Base-by-base conservation (phyloP, 2,329 filamentous ascomycete species). In the Colletotrichum endophyticum region DNA sequence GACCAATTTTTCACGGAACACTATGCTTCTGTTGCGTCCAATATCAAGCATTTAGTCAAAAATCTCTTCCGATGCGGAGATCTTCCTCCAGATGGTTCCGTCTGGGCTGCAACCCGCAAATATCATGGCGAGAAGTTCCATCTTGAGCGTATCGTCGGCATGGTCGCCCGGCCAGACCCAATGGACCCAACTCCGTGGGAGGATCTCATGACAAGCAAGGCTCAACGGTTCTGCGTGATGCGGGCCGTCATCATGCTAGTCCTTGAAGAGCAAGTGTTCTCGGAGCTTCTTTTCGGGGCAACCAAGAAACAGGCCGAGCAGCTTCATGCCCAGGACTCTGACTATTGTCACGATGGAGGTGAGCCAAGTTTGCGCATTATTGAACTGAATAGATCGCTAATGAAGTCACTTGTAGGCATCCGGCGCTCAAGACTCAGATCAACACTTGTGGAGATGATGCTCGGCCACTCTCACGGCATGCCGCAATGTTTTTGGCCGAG, bases 221-320 rank as follows among this genome's bases (percentile, higher is more conserved):
- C 66, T 1, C 80, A 83, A 66, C 80, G 82, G 16, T 71, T 66
- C 34, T 78, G 73, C 11, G 78, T 85, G 1, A 70, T 85, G 49
- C 66, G 78, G 25, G 83, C 80, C 5, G 79, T 83, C n/a, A 77
- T 85, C 30, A 79, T 82, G 77, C 81, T 76, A 76, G 72, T 82
- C 39, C 74, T 84, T 19, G 79, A 82, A 12, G 74, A 73, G 5
- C 67, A 79, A 1, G 76, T 84, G 22, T 83, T 85, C 22, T 81
- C 81, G 8, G 66, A 73, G 15, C 76, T 83, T 9, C 78, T 85
- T 5, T 85, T 85, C 76, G 84, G 84, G 13, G 83, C 83, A 25
- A 72, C 73, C 19, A 19, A 75, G 3, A 78, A 79, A n/a, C 82
- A 84, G 66, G 49, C 53, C 34, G 72, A 77, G 66, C 63, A 78